Percentiles rank a stretch among this genome's conserved stretches.
These are phyloP conservation scores for Aristolochia californica DNA, from an alignment of 164 flowering plant genomes.

Conservation along the genomic window DNA sequence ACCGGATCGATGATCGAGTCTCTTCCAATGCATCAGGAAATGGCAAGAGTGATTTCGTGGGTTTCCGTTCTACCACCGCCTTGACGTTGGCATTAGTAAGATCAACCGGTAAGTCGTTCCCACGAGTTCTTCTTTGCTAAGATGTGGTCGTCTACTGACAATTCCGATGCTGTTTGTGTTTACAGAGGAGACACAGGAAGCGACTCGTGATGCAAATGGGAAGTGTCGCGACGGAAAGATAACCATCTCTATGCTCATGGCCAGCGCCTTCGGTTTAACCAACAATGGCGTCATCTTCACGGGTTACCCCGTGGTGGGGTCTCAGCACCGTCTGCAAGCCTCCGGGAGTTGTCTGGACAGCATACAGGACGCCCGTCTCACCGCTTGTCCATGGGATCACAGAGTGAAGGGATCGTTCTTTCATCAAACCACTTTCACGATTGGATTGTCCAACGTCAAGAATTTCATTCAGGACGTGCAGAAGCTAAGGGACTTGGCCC, in stretches of 20 bases:
- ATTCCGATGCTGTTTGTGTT: background rate
- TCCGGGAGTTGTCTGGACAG: conserved; percentile 61
- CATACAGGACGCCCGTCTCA: conserved; percentile 10
- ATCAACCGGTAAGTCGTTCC: conserved; percentile 23
- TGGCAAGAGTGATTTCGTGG: conserved; percentile 29
- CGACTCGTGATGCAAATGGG: conserved; percentile 23
- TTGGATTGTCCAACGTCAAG: conserved; percentile 34
- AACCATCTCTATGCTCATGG: conserved; percentile 3
- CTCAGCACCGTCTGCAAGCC: conserved; percentile 52
- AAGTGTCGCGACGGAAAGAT: conserved; percentile 34
- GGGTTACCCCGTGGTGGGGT: conserved; percentile 57
- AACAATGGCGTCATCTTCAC: conserved; percentile 46
- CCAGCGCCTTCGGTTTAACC: conserved; percentile 17
- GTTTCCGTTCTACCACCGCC: conserved; percentile 36
- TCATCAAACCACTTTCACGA: conserved; percentile 51
- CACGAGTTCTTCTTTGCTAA: background rate
- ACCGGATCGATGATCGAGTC: conserved; percentile 49
- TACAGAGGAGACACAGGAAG: conserved; percentile 50
- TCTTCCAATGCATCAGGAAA: conserved; percentile 30
- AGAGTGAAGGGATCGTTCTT: conserved; percentile 45
- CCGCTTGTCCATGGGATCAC: conserved; percentile 68
- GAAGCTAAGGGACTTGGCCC: conserved; percentile 31
- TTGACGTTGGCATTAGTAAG: conserved; percentile 21
- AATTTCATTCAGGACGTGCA: conserved; percentile 55
- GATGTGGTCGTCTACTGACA: no score